These are phyloP conservation scores for Arachis monticola DNA, from an alignment of 331 rosid species.

Conservation along the genomic window DNA sequence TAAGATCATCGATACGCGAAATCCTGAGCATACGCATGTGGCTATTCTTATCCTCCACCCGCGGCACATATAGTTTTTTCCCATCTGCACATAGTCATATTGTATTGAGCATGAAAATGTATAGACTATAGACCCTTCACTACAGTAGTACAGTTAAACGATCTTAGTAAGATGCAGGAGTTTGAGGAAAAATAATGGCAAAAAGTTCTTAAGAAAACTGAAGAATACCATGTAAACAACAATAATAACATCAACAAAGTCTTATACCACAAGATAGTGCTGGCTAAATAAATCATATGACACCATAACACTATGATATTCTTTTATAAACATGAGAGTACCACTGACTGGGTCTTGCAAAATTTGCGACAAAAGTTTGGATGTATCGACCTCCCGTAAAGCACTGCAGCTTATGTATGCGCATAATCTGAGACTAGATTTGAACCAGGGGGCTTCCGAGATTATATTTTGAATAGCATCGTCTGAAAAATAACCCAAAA, in stretches of 20 bases:
- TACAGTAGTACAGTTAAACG: background rate
- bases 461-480: slow-evolving; percentile 66
- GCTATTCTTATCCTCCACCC: slow-evolving; percentile 67
- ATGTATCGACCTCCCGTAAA: slow-evolving; percentile 88
- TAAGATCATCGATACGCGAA: slow-evolving; percentile 71
- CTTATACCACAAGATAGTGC: no score
- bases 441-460: slow-evolving; percentile 84
- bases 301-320: no score
- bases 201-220: background rate
- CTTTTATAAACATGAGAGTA: slow-evolving; percentile 16
- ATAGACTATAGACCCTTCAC: slow-evolving; percentile 1
- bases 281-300: no score
- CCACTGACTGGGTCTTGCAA: slow-evolving; percentile 51
- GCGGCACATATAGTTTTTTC: slow-evolving; percentile 68
- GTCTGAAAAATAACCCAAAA: slow-evolving; percentile 46
- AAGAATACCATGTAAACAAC: background rate
- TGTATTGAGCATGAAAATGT: slow-evolving; percentile 38
- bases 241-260: no score
- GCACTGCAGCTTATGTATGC: slow-evolving; percentile 88
- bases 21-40: slow-evolving; percentile 79
- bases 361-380: slow-evolving; percentile 64
- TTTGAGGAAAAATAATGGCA: background rate
- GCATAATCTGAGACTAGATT: slow-evolving; percentile 68
- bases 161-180: background rate
- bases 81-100: slow-evolving; percentile 50